Evolutionary conservation across 78 protist species (phyloP), one percentile per base, ranked within the genome.

Genomic region (Creolimax fragrantissima): DNA sequence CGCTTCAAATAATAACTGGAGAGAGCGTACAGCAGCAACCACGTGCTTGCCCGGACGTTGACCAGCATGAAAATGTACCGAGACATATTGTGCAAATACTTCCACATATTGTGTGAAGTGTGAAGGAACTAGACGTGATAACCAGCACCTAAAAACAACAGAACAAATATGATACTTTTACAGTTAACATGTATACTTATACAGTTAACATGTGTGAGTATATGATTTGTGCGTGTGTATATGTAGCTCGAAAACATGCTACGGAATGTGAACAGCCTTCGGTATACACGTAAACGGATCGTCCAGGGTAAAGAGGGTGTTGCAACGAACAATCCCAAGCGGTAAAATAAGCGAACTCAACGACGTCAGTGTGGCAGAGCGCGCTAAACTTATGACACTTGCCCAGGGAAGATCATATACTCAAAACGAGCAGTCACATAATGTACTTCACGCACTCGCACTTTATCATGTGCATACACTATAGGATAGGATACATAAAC

Each of bases 1-100:
- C 7, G 86, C 92, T n/a, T 90, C 84, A 45, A 35, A 44, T 81
- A 90, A 35, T 43, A 90, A 5, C 92, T 90, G 83, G 32, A 90
- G 92, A 11, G 86, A 24, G 35, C 83, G 5, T 2, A 90, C 43
- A n/a, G 83, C 35, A 35, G 43, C 89, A 35, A 45, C 66, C 32
- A 90, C 35, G 7, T 45, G 35, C 32, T 11, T n/a, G 86, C 66
- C 92, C 45, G 92, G 92, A 17, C 92, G 84, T 2, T 90, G 83
- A 17, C 66, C 17, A n/a, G 83, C 74, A 66, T 90, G 92, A 81
- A 35, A 24, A 43, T 90, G 92, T 11, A 90, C 44, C 47, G 45
- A 42, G 47, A 90, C 84, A 2, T 45, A 90, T 2, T 90, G 84
- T 35, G 24, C 74, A 11, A 90, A 90, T 81, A 74, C 11, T 41